phyloP scores from a whole-genome alignment of 164 flowering plant species.

The Akebia trifoliata region DNA sequence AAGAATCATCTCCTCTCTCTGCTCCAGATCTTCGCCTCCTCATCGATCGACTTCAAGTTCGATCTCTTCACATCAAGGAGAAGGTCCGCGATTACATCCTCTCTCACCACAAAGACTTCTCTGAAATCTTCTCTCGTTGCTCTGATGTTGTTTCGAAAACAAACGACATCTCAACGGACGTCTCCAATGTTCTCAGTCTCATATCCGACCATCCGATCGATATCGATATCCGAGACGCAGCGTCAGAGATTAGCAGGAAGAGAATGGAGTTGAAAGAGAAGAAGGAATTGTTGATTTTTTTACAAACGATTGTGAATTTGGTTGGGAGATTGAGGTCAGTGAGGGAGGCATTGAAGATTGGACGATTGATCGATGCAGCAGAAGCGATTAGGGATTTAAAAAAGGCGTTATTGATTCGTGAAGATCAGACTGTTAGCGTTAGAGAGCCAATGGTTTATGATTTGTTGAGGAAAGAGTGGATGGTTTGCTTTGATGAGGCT shows the following conservation, averaged over 20 bases:
- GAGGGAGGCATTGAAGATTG: slow-evolving; percentile 42
- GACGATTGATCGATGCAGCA: slow-evolving; percentile 57
- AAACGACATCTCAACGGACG: slow-evolving; percentile 28
- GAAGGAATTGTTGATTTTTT: slow-evolving; percentile 46
- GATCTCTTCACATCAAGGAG: slow-evolving; percentile 65
- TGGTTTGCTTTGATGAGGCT: slow-evolving; percentile 67
- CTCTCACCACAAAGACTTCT: slow-evolving; percentile 59
- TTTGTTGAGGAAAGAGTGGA: slow-evolving; percentile 70
- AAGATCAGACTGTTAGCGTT: slow-evolving; percentile 24
- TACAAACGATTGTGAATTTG: slow-evolving; percentile 42
- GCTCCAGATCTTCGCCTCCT: slow-evolving; percentile 98
- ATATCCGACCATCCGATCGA: slow-evolving; percentile 47
- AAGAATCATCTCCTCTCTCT: slow-evolving; percentile 70
- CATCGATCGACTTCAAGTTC: slow-evolving; percentile 65
- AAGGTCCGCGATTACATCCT: slow-evolving; percentile 57
- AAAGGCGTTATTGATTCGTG: slow-evolving; percentile 37
- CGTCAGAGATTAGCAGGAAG: slow-evolving; percentile 33
- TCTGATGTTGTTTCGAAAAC: slow-evolving; percentile 35
- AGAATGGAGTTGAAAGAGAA: slow-evolving; percentile 47
- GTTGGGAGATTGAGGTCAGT: slow-evolving; percentile 38
- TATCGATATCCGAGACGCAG: slow-evolving; percentile 30
- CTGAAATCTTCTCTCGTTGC: slow-evolving; percentile 52
- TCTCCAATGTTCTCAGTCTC: slow-evolving; percentile 31
- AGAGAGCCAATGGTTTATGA: slow-evolving; percentile 57
- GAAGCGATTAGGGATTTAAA: slow-evolving; percentile 55